Percentiles rank a stretch among this genome's conserved stretches.
These are phyloP conservation scores for Trypanosoma caninum DNA, from an alignment of 208 protist species.

Conservation along the genomic window DNA sequence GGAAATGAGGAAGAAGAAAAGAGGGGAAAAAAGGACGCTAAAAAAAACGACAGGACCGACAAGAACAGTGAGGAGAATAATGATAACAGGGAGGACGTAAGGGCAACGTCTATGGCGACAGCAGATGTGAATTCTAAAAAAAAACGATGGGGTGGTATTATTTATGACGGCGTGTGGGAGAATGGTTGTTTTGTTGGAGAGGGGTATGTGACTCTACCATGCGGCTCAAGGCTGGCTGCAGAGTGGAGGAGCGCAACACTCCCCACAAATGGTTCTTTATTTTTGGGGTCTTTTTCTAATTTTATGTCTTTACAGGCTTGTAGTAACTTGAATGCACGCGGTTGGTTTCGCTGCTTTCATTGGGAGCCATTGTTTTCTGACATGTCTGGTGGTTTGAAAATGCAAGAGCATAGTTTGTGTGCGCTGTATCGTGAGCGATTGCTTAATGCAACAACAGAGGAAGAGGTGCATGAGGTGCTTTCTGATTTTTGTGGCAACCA, in stretches of 20 bases:
- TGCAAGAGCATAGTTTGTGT: conserved; percentile 17
- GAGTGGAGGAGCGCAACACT: conserved; percentile 54
- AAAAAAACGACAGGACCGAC: neutral
- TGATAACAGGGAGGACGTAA: no score
- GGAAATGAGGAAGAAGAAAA: neutral
- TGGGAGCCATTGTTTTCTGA: conserved; percentile 71
- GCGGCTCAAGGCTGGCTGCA: conserved; percentile 48
- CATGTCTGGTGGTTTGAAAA: conserved; percentile 19
- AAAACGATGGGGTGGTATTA: conserved; percentile 30
- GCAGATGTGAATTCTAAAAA: no score
- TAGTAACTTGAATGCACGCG: conserved; percentile 28
- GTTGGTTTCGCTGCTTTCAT: conserved; percentile 71
- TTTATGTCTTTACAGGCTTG: conserved; percentile 13
- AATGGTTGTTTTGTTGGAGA: conserved; percentile 53
- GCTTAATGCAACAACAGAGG: conserved; percentile 35
- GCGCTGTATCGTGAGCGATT: conserved; percentile 25
- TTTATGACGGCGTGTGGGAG: conserved; percentile 70
- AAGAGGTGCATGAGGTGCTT: conserved; percentile 38
- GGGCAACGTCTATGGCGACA: no score
- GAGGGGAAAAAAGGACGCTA: neutral
- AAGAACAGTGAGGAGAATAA: neutral
- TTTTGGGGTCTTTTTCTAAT: conserved; percentile 20
- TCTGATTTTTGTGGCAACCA: conserved; percentile 42
- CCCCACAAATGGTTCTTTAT: conserved; percentile 44
- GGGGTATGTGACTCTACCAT: conserved; percentile 63